A percentile compares a stretch with the other conserved stretches of the same genome.
Conservation (phyloP, 148 eudicot genomes). For the Gaultheria prostrata region DNA sequence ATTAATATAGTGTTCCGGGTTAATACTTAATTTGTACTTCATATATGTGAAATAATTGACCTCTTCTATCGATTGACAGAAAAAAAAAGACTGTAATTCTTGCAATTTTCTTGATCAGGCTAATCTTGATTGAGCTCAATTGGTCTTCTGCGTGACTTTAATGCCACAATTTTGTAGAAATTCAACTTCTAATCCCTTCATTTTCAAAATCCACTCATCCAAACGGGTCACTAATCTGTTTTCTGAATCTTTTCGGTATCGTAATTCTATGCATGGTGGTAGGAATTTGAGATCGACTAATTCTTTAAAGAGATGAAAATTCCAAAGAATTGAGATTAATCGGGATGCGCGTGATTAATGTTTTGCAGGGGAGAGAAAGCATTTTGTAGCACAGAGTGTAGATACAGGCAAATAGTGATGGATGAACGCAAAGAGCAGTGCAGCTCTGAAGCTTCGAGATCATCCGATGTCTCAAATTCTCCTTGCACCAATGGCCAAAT, state of each 20-base stretch:
- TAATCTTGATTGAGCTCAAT: not conserved
- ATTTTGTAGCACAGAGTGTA: constrained; percentile 80
- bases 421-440: constrained; percentile 57
- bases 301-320: too few species aligned
- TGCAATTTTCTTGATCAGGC: not conserved
- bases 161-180: too few species aligned
- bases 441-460: constrained; percentile 46
- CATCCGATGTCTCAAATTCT: constrained; percentile 41
- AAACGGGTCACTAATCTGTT: too few species aligned
- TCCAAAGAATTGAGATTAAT: not conserved
- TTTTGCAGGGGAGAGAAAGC: constrained; percentile 81
- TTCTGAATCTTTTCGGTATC: not conserved
- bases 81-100: not conserved
- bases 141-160: not conserved
- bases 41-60: too few species aligned
- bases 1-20: too few species aligned
- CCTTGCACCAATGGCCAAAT: constrained; percentile 36
- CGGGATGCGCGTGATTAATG: not conserved
- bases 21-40: too few species aligned
- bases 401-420: constrained; percentile 57
- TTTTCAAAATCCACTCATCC: too few species aligned
- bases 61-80: too few species aligned
- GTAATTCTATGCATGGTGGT: not conserved
- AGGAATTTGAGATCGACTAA: too few species aligned
- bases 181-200: too few species aligned